phyloP scores from a whole-genome alignment of 768 basidiomycete species.

The Nidularia sp. region DNA sequence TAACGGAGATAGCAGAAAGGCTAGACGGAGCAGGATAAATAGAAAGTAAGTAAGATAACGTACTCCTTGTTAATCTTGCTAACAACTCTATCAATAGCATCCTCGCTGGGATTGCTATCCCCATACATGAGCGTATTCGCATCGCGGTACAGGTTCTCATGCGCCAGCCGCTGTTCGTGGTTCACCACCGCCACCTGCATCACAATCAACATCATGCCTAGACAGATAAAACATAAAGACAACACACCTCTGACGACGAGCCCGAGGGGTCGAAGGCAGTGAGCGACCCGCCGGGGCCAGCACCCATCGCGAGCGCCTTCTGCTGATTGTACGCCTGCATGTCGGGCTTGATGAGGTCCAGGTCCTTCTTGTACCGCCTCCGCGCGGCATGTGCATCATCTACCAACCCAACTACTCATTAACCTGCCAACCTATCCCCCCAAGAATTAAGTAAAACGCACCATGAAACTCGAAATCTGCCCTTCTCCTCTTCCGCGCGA shows the following conservation, averaged over 20 bases:
- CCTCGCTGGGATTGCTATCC: conserved; percentile 92
- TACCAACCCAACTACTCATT: conserved; percentile 20
- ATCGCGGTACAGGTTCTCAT: conserved; percentile 87
- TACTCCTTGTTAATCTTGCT: conserved; percentile 92
- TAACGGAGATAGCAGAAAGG: not conserved
- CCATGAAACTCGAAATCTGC: conserved; percentile 92
- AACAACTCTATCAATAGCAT: conserved; percentile 90
- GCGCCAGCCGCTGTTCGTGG: conserved; percentile 63
- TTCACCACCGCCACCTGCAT: conserved; percentile 47
- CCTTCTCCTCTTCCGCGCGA: conserved; percentile 74
- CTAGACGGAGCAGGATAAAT: not conserved
- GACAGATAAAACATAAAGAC: not conserved
- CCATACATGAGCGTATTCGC: conserved; percentile 92
- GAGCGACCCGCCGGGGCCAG: conserved; percentile 61
- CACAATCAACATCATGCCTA: conserved; percentile 7
- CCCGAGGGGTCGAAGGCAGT: conserved; percentile 50
- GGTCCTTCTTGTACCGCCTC: conserved; percentile 87
- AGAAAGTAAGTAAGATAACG: conserved; percentile 26
- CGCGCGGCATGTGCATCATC: conserved; percentile 90
- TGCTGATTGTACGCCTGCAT: conserved; percentile 82
- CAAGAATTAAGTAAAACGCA: conserved; percentile 30
- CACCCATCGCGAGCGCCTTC: conserved; percentile 80
- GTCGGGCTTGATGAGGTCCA: conserved; percentile 86
- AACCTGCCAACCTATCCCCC: not conserved
- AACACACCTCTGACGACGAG: conserved; percentile 27